Evolutionary conservation across 305 asterid genomes (phyloP), one percentile per base, ranked within the genome.

Genomic region (Ajuga reptans): DNA sequence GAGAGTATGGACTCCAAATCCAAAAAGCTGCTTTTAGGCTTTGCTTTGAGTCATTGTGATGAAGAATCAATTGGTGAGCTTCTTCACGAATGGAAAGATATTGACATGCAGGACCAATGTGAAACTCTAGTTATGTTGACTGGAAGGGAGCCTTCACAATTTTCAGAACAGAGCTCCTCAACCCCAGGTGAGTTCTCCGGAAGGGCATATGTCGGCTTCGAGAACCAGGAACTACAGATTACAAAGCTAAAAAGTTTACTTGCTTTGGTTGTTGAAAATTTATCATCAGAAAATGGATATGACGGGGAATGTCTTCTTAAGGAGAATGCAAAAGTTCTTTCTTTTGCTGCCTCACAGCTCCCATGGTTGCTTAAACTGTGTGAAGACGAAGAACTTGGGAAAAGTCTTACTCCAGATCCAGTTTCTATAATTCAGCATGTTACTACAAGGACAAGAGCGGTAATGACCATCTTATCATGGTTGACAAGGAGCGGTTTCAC

Each of bases 21-120:
- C 80, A 89, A 88, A 75, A 94, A 94, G 68, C 80, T 86, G 76
- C 95, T 94, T 36, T 76, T 94, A 75, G 98, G 99, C 57, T 94
- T 91, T 86, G 95, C 98, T 72, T 78, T 91, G 90, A 86, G 96
- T 80, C 93, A 91, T 75, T 94, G 98, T 79, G 99, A 94, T 65
- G 96, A 87, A 67, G 96, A 94, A 77, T 94, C 96, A 57, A 94
- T 94, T 68, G 89, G 88, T 41, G 96, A 91, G 86, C 84, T 94
- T 77, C 85, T 94, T 72, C 88, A 82, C 63, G 96, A 85, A 72
- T 94, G 99, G 99, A 89, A 89, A 81, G 99, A 89, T 83, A 85
- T 94, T 24, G 99, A 94, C 82, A 81, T 89, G 84, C 87, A 82
- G 80, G 89, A 85, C 72, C 90, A 83, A 73, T 89, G 91, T 82